Evolutionary conservation across 495 filamentous ascomycete genomes (phyloP), one percentile per base, ranked within the genome.

Genomic region (Penicillium egyptiacum): DNA sequence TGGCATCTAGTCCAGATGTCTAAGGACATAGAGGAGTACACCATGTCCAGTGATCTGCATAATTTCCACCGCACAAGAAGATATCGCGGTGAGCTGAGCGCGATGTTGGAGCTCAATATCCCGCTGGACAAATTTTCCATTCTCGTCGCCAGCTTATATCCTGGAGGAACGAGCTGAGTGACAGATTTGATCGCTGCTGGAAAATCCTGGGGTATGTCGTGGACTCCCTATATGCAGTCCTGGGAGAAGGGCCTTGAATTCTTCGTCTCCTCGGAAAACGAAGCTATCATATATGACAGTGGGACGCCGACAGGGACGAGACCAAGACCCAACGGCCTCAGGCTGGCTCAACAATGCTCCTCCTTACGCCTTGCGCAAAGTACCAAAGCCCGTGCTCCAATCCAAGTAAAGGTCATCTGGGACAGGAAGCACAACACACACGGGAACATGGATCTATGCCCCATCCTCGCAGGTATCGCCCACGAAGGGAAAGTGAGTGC

Each of bases 1-100:
- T 48, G 46, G 46, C 17, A 48, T 31, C 28, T 48, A 12, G 2
- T 31, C 7, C n/a, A 48, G 11, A 33, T 48, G 46, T 48, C 46
- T 1, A 48, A 48, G 17, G 46, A 33, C 4, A 48, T 28, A 17
- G 28, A 30, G n/a, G 46, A 48, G 17, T 48, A 48, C 16, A 31
- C 30, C 5, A 26, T 19, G n/a, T 33, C n/a, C 6, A 33, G 46
- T 10, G 46, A 48, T 48, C 16, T 9, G n/a, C 28, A 48, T n/a
- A 48, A 48, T 22, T 48, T 12, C n/a, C n/a, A 31, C 17, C 28
- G 25, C 26, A 48, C 46, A 26, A 17, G 28, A 7, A 48, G 10
- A 9, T 48, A 11, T 10, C 46, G 46, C 19, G n/a, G 26, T 31
- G 46, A 31, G 22, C 16, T 31, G 5, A 28, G n/a, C 9, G 46